Evolutionary conservation across 371 early-diverging fungal genomes (phyloP), one percentile per base, ranked within the genome.

Genomic region (Haplosporangium sp.): DNA sequence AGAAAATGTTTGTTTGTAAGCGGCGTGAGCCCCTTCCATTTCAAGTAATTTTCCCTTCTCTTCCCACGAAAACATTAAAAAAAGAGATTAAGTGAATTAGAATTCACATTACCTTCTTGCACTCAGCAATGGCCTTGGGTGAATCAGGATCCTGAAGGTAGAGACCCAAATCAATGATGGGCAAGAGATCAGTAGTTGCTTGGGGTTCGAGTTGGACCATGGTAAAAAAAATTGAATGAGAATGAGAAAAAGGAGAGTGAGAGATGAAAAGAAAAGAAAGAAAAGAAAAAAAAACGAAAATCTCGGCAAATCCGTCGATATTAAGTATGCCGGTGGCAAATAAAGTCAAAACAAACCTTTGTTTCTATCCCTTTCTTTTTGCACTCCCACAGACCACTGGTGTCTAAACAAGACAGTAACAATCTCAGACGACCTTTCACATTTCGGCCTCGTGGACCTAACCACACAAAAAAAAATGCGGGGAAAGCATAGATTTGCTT

Each of bases 131-230:
- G 69, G 87, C 86, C 56, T 76, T 87, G 4, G 73, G 67, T 42
- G 86, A 84, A 44, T 82, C 75, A 27, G 88, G 88, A 69, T 87
- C 83, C 42, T 76, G 69, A 19, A 90, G 77, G 85, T 83, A 90
- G 35, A 86, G 84, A 57, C 71, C 78, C 61, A 90, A 85, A 83
- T 90, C 87, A 72, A 92, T 84, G 62, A 87, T 82, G 64, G 88
- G 89, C 65, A 91, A 57, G 63, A 81, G 75, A 66, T 81, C 82
- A 47, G 82, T 81, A 50, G 82, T 81, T 9, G 75, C 82, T 44
- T 74, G 72, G 17, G 71, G 67, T 13, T 60, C 59, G 47, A 69
- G 45, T 38, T 62, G 68, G 53, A 47, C 63, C 69, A 72, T 72
- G 66, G 6, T 62, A 13, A 39, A 56, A 38, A 47, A 67, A 52